Evolutionary conservation across 2,329 filamentous ascomycete genomes (phyloP).

Genomic region (Colletotrichum eleusines): DNA sequence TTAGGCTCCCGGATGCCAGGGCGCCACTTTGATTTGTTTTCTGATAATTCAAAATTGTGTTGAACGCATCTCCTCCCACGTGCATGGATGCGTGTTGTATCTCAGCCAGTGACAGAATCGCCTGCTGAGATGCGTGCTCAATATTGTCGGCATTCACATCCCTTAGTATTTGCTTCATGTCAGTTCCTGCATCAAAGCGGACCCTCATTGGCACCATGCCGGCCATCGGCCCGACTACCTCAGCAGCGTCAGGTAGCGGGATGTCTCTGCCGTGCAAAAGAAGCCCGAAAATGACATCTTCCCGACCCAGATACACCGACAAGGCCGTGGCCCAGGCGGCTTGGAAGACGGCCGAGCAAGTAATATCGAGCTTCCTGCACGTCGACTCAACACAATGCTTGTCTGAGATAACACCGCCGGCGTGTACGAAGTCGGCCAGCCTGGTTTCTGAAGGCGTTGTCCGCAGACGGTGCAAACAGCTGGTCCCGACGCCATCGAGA

Average conservation of each 20-base stretch:
- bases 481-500: background rate
- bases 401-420: background rate
- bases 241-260: conserved; percentile 59
- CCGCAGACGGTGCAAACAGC: background rate
- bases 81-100: conserved; percentile 14
- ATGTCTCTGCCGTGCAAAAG: conserved; percentile 68
- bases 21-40: background rate
- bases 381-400: background rate
- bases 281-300: conserved; percentile 79
- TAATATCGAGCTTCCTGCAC: conserved; percentile 62
- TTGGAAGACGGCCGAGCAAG: conserved; percentile 80
- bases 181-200: conserved; percentile 38
- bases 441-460: background rate
- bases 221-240: conserved; percentile 71
- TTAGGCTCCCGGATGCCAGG: background rate
- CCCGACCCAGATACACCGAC: conserved; percentile 81
- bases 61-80: conserved; percentile 11
- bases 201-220: conserved; percentile 69
- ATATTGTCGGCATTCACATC: conserved; percentile 16
- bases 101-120: conserved; percentile 2
- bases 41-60: conserved; percentile 32
- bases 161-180: background rate
- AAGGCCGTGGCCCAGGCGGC: conserved; percentile 83
- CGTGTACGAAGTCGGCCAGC: conserved; percentile 6
- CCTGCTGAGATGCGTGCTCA: conserved; percentile 10